These are phyloP conservation scores for Mycena kentingensis DNA, from an alignment of 768 basidiomycete genomes.

Conservation along the genomic window DNA sequence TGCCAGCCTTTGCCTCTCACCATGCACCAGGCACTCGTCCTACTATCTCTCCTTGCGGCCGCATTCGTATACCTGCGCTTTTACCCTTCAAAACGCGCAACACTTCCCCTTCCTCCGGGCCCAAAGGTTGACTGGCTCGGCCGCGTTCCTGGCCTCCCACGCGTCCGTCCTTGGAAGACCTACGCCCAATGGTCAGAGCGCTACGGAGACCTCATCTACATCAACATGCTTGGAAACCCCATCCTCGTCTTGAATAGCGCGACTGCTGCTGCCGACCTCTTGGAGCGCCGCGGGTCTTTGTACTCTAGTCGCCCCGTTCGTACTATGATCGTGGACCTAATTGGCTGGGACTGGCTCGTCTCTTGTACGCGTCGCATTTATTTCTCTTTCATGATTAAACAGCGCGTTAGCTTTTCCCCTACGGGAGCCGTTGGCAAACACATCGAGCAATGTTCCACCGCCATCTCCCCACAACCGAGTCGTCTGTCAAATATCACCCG, in stretches of 20 bases:
- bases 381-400: neutral
- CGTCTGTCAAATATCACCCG: conserved; percentile 10
- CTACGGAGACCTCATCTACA: conserved; percentile 49
- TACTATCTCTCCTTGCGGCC: conserved; percentile 17
- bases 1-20: conserved; percentile 2
- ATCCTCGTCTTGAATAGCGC: conserved; percentile 49
- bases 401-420: conserved; percentile 27
- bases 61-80: conserved; percentile 18
- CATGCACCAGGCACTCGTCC: conserved; percentile 7
- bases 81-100: conserved; percentile 7
- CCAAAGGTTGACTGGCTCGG: conserved; percentile 42
- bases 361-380: conserved; percentile 23
- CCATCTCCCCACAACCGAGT: conserved; percentile 20
- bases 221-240: conserved; percentile 46
- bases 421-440: conserved; percentile 36
- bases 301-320: conserved; percentile 47
- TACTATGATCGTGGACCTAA: conserved; percentile 48
- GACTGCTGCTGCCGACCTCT: conserved; percentile 41
- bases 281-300: conserved; percentile 46
- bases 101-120: conserved; percentile 42
- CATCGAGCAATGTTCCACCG: conserved; percentile 40
- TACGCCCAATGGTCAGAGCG: conserved; percentile 32
- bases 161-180: conserved; percentile 43
- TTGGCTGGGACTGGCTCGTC: conserved; percentile 50
- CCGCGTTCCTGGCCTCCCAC: conserved; percentile 33